Base-by-base conservation (phyloP, 306 rosid species). In the Lathyrus oleraceus region DNA sequence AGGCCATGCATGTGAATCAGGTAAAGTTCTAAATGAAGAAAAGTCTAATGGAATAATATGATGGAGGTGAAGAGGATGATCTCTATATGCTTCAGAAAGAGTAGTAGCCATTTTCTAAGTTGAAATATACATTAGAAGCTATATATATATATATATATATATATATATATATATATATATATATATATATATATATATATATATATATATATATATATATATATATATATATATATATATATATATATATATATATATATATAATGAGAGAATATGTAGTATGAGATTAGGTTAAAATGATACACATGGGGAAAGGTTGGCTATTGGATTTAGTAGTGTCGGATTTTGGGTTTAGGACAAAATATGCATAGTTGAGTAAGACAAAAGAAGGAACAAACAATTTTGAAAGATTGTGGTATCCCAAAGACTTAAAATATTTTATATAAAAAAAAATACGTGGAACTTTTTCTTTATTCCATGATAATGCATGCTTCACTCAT, bases 1-100 rank as follows among this genome's bases (percentile, higher is more conserved):
- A 13, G 78, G 36, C 98, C 98, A 90, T 17, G 82, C 79, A 56
- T 93, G 91, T 0, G 98, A 85, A 0, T 90, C 97, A 0, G 98
- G 98, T 5, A 87, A 39, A 40, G 85, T 67, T 11, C 47, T 27
- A 4, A 73, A 13, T 1, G 95, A 83, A 40, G 81, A 60, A 13
- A 85, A 89, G 68, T 89, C 97, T 2, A 87, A 32, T 27, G 96
- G 97, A 5, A 70, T 66, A 28, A 84, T 82, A 16, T 89, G 90
- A 6, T 74, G 54, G 13, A 73, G 88, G 32, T 58, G 76, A 21
- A 76, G 84, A 72, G 86, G 83, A 21, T 65, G 40, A 47, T 72
- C 82, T 71, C 73, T 35, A 39, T 81, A 81, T 43, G 79, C 81
- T 61, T 84, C 83, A 44, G 91, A 76, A 8, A 81, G 67, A 71